Conservation (phyloP, 129 eudicot species). For the Lactuca sativa region DNA sequence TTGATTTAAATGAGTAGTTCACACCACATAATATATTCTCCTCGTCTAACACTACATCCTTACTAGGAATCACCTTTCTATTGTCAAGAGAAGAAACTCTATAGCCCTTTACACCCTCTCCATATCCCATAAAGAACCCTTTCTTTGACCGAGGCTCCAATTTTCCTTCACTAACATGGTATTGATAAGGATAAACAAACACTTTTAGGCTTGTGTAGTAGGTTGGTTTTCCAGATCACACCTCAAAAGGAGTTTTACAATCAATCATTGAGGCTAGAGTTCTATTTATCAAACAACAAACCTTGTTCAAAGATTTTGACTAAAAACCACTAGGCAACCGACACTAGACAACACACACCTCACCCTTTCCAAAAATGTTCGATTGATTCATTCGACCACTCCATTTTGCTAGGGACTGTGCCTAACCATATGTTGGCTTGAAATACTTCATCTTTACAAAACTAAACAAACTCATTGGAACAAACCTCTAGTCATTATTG, state of each 20-base stretch:
- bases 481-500: neutral
- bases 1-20: too few species aligned
- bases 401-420: neutral
- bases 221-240: neutral
- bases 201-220: neutral
- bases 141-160: conserved; percentile 9
- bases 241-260: neutral
- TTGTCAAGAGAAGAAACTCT: neutral
- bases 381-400: neutral
- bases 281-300: neutral
- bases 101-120: neutral
- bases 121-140: conserved; percentile 8
- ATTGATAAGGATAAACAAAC: neutral
- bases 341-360: neutral
- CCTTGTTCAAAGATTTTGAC: neutral
- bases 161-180: conserved; percentile 18
- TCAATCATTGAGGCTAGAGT: neutral
- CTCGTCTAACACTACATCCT: neutral
- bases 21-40: neutral
- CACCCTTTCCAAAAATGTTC: neutral
- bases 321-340: neutral
- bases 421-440: neutral
- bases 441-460: conserved; percentile 5
- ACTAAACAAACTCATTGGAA: neutral
- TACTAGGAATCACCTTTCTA: neutral